Conservation (phyloP, 306 rosid genomes). For the Chamaecrista fasciculata region DNA sequence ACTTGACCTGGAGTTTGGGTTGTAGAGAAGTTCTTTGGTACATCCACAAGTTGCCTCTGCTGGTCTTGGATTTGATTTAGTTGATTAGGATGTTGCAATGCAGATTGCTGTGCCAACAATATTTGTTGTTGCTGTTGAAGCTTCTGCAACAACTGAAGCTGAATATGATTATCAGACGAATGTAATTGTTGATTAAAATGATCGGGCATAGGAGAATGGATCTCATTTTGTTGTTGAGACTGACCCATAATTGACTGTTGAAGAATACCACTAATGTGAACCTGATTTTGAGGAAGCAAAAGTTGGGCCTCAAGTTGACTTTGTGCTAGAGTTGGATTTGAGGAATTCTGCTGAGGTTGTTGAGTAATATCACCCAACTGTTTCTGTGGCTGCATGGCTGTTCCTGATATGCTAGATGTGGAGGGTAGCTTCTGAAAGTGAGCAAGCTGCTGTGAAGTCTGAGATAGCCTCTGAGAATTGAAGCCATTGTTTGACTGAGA, state of each 20-base stretch:
- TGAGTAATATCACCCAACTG: constrained; percentile 60
- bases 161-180: constrained; percentile 71
- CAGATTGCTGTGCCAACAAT: constrained; percentile 64
- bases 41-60: background rate
- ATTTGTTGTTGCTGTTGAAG: constrained; percentile 78
- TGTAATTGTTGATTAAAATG: constrained; percentile 64
- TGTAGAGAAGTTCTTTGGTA: background rate
- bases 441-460: constrained; percentile 73
- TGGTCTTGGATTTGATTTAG: background rate
- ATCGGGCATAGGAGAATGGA: constrained; percentile 53
- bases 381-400: constrained; percentile 54
- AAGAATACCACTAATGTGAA: constrained; percentile 45
- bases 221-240: constrained; percentile 60
- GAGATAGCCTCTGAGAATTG: constrained; percentile 60
- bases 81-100: constrained; percentile 47
- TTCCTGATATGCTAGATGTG: constrained; percentile 46
- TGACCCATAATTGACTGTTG: constrained; percentile 56
- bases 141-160: constrained; percentile 71
- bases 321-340: constrained; percentile 51
- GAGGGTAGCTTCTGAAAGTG: constrained; percentile 64
- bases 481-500: constrained; percentile 47
- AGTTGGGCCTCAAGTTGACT: constrained; percentile 65
- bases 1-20: background rate
- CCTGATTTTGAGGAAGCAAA: constrained; percentile 62
- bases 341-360: constrained; percentile 35